Evolutionary conservation across 2,329 filamentous ascomycete genomes (phyloP), one percentile per base, ranked within the genome.

Genomic region (Xylariaceae sp.): DNA sequence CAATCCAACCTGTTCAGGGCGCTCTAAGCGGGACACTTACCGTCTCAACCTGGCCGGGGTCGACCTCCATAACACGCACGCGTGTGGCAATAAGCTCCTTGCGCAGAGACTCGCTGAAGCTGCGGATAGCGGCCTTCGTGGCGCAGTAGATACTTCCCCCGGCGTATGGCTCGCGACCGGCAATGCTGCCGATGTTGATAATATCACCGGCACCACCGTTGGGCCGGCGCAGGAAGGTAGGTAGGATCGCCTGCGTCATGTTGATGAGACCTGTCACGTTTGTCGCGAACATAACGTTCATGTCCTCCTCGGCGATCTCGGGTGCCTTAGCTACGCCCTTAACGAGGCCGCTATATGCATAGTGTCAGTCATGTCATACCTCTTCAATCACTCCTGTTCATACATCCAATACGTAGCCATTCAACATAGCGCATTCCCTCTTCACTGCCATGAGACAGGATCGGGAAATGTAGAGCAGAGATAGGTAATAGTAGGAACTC

Each of bases 211-310:
- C 78, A 52, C 92, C 92, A 54, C 89, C 87, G 51, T 93, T 81
- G 68, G 75, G 83, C 72, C 82, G 89, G 64, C 83, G 79, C 73
- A 91, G 88, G 80, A 92, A 95, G 70, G 92, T 86, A 46, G 89
- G 85, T 15, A 97, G 74, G 35, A 97, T 80, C 39, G 90, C 90
- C 78, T 99, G 94, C 0, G 94, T 97, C 88, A 97, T 91, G 78
- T 93, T 90, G 77, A 99, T 94, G 27, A 99, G 80, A 23, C 94
- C 94, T 2, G 89, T 94, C 46, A 97, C 92, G 71, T 99, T 99
- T 53, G 94, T 97, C 40, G 83, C 76, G 70, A 97, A 91, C 92
- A 97, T 97, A 71, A 86, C 68, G 65, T 88, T 81, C 65, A 97
- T 88, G 75, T 99, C 93, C 53, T 87, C 86, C 66, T 89, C 81